Conservation (phyloP, 768 basidiomycete genomes). For the Lactarius tabidus region DNA sequence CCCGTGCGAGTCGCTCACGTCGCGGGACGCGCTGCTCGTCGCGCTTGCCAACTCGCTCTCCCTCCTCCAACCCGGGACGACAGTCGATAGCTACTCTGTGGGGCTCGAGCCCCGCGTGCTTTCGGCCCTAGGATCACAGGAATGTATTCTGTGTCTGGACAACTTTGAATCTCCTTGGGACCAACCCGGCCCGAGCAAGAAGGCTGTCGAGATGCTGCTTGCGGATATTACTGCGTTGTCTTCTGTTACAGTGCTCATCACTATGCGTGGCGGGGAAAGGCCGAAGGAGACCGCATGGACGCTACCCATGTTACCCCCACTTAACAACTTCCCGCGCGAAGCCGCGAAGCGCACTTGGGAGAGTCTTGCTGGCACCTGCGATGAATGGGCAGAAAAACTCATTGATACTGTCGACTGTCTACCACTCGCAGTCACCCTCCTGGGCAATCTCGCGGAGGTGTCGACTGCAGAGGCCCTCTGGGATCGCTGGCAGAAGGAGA, state of each 20-base stretch:
- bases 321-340: slow-evolving; percentile 10
- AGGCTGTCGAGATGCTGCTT: slow-evolving; percentile 19
- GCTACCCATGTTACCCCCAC: slow-evolving; percentile 17
- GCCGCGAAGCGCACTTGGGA: slow-evolving; percentile 20
- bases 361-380: slow-evolving; percentile 11
- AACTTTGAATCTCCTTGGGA: slow-evolving; percentile 43
- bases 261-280: slow-evolving; percentile 20
- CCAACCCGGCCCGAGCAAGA: slow-evolving; percentile 13
- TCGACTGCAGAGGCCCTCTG: slow-evolving; percentile 18
- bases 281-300: slow-evolving; percentile 20
- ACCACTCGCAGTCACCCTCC: slow-evolving; percentile 20
- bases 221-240: slow-evolving; percentile 10
- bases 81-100: slow-evolving; percentile 4
- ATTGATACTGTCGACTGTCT: slow-evolving; percentile 19
- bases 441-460: slow-evolving; percentile 15
- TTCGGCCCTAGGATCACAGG: slow-evolving; percentile 23
- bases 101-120: slow-evolving; percentile 12
- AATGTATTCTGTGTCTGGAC: slow-evolving; percentile 36
- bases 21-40: slow-evolving; percentile 28
- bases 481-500: slow-evolving; percentile 20
- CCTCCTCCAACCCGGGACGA: slow-evolving; percentile 10
- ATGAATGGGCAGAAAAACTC: slow-evolving; percentile 20
- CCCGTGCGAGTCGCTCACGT: slow-evolving; percentile 31
- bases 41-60: slow-evolving; percentile 28
- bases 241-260: slow-evolving; percentile 20